Percentiles rank a stretch among this genome's conserved stretches.
Evolutionary conservation across 768 basidiomycete genomes (phyloP).

Genomic region (Trametes maxima): DNA sequence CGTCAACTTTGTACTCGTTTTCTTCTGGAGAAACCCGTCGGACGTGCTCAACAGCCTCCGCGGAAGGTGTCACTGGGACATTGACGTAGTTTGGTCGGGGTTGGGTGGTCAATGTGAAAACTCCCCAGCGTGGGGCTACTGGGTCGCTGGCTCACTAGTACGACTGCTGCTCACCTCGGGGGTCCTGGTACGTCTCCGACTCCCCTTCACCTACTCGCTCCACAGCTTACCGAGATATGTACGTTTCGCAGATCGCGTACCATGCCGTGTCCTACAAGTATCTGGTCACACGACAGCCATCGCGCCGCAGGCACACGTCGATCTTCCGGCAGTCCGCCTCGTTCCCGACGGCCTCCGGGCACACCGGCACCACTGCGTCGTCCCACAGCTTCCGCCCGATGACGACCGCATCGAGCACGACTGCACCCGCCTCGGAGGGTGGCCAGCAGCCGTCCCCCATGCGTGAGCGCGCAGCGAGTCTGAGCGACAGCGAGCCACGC

Average conservation of each 20-base stretch:
- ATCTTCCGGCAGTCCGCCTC: constrained; percentile 25
- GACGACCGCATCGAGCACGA: constrained; percentile 21
- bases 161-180: constrained; percentile 56
- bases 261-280: constrained; percentile 33
- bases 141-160: constrained; percentile 55
- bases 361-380: constrained; percentile 15
- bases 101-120: constrained; percentile 32
- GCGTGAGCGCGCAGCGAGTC: constrained; percentile 14
- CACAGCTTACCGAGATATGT: neutral
- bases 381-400: constrained; percentile 26
- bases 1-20: constrained; percentile 57
- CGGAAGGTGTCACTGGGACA: constrained; percentile 60
- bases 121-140: constrained; percentile 50
- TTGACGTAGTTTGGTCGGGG: constrained; percentile 69
- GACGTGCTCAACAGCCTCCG: constrained; percentile 40
- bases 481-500: constrained; percentile 24
- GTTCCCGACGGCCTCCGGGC: constrained; percentile 15
- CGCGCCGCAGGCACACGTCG: constrained; percentile 24
- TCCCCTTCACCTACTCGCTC: neutral
- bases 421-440: constrained; percentile 13
- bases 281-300: constrained; percentile 26
- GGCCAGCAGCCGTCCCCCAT: constrained; percentile 1
- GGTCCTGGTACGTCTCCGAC: constrained; percentile 48
- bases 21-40: constrained; percentile 50
- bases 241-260: constrained; percentile 25